Evolutionary conservation across 305 asterid species (phyloP), one percentile per base, ranked within the genome.

Genomic region (Fraxinus ornus): DNA sequence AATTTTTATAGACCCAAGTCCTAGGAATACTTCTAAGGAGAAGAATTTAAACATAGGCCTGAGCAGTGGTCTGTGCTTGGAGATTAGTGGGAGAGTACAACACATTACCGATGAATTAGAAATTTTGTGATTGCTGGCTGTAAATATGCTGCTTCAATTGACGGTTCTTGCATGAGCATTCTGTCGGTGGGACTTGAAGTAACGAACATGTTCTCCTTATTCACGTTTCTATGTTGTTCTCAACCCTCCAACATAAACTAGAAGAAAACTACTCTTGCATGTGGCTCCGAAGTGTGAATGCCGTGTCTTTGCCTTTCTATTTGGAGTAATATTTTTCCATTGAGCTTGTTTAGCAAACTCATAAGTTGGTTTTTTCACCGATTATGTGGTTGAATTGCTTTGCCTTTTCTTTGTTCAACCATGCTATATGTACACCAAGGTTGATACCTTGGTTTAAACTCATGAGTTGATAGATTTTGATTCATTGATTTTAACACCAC

Each of bases 51-150:
- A 77, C 84, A 89, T 81, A 86, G 87, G 89, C 44, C 74, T 75
- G 1, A 86, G 84, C 77, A 88, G 68, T 30, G 92, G 98, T 36
- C 72, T 96, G 91, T 93, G 95, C 91, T 88, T 94, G 91, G 95
- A 92, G 94, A 91, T 92, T 76, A 96, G 97, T 79, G 99, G 99
- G 81, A 91, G 98, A 83, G 95, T 96, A 73, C 99, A 94, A 19
- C 97, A 92, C 80, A 92, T 84, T 62, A 78, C 88, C 55, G 89
- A 84, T 60, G 94, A 90, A 80, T 76, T 89, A 13, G 86, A 86
- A 73, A 44, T 83, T 37, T 66, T 85, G 84, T 88, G 85, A 88
- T 81, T 84, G 81, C 60, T 44, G 35, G 24, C 71, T 0, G 60
- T 30, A n/a, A 39, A 12, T 33, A 35, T 10, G 35, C 73, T 24